Conservation (phyloP, 164 flowering plant genomes). For the Platanus orientalis region DNA sequence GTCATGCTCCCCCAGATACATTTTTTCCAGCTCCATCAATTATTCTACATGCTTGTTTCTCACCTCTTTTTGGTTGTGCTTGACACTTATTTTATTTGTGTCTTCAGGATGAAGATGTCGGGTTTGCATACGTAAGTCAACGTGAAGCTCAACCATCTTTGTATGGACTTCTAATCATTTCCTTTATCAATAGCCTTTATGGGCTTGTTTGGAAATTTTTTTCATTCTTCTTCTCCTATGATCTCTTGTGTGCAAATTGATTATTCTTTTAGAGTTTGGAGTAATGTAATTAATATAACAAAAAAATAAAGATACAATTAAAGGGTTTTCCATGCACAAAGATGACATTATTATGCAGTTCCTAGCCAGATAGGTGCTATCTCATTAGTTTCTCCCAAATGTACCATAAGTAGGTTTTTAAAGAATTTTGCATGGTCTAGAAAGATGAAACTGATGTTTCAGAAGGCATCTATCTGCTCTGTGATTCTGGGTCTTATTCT, state of each 20-base stretch:
- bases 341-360: neutral
- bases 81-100: conserved; percentile 6
- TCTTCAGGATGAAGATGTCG: conserved; percentile 80
- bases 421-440: too few relatives aligned
- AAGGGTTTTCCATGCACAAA: neutral
- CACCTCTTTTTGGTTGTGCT: neutral
- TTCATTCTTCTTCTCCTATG: neutral
- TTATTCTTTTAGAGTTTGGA: too few relatives aligned
- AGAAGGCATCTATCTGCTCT: too few relatives aligned
- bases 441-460: too few relatives aligned
- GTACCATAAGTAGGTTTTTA: too few relatives aligned
- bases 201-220: neutral
- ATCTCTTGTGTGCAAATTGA: neutral
- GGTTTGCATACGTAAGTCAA: conserved; percentile 90
- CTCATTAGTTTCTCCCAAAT: neutral
- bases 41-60: neutral
- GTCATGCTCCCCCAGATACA: neutral
- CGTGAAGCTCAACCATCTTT: conserved; percentile 95
- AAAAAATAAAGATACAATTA: too few relatives aligned
- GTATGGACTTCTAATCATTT: conserved; percentile 36
- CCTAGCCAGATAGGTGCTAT: neutral
- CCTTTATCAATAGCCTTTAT: neutral
- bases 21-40: conserved; percentile 5
- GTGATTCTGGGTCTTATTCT: too few relatives aligned
- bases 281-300: too few relatives aligned